These are phyloP conservation scores for Gaeumannomyces sp. DNA, from an alignment of 2,329 filamentous ascomycete species.

Conservation along the genomic window DNA sequence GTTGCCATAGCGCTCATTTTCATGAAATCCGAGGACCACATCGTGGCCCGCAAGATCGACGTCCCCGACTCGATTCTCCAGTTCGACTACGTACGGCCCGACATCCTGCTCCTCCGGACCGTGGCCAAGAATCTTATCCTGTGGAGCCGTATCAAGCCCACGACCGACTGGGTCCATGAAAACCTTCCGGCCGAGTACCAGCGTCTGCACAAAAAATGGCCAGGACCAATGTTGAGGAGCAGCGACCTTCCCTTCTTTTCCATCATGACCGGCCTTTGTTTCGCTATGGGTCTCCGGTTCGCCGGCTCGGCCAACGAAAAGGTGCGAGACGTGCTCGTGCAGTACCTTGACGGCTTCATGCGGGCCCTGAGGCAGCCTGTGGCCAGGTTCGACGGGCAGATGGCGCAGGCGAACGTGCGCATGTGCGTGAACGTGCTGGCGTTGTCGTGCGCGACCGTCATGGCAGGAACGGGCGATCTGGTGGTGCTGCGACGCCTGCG, in stretches of 20 bases:
- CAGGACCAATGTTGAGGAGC: conserved; percentile 51
- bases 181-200: conserved; percentile 69
- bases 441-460: conserved; percentile 76
- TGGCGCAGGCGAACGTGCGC: conserved; percentile 74
- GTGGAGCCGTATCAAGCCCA: conserved; percentile 77
- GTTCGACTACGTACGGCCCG: conserved; percentile 92
- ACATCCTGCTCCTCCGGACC: conserved; percentile 84
- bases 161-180: conserved; percentile 65
- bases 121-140: conserved; percentile 86
- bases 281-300: conserved; percentile 67
- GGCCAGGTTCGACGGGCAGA: conserved; percentile 69
- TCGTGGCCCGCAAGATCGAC: conserved; percentile 85
- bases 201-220: conserved; percentile 21
- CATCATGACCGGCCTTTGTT: conserved; percentile 83
- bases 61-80: conserved; percentile 84
- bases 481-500: conserved; percentile 78
- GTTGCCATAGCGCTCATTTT: conserved; percentile 87
- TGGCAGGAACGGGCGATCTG: conserved; percentile 93
- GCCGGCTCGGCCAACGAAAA: conserved; percentile 63
- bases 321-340: conserved; percentile 75
- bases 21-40: conserved; percentile 89
- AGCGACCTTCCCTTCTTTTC: conserved; percentile 89
- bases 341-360: conserved; percentile 82
- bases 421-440: conserved; percentile 89
- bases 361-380: conserved; percentile 60